These are phyloP conservation scores for Talaromyces pinophilus DNA, from an alignment of 2,329 filamentous ascomycete species.

Conservation along the genomic window DNA sequence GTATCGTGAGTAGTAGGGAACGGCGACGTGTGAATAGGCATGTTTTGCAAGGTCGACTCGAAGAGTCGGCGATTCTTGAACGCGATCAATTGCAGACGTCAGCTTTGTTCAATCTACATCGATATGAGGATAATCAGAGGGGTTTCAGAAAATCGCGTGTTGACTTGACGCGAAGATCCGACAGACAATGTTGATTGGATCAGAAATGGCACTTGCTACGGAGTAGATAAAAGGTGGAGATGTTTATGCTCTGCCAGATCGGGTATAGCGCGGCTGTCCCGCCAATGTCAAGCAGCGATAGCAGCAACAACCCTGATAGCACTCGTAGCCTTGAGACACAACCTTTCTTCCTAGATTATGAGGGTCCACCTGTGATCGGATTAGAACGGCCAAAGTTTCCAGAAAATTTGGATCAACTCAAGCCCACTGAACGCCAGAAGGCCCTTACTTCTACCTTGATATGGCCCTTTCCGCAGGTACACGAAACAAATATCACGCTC, in stretches of 20 bases:
- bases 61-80: constrained; percentile 1
- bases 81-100: background rate
- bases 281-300: background rate
- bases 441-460: no score
- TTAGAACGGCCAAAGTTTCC: no score
- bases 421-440: no score
- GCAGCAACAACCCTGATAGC: background rate
- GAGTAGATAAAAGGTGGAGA: background rate
- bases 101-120: background rate
- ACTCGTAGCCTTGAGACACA: no score
- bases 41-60: constrained; percentile 26
- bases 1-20: constrained; percentile 46
- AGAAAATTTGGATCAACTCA: no score
- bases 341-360: no score
- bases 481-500: no score
- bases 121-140: background rate
- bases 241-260: constrained; percentile 24
- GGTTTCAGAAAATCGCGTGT: background rate
- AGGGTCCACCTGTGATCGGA: no score
- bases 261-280: constrained; percentile 17
- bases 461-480: no score
- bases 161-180: background rate
- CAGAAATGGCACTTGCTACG: background rate
- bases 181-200: background rate
- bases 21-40: constrained; percentile 42